Conservation (phyloP, 2,329 filamentous ascomycete genomes). For the Cercospora citrullina region DNA sequence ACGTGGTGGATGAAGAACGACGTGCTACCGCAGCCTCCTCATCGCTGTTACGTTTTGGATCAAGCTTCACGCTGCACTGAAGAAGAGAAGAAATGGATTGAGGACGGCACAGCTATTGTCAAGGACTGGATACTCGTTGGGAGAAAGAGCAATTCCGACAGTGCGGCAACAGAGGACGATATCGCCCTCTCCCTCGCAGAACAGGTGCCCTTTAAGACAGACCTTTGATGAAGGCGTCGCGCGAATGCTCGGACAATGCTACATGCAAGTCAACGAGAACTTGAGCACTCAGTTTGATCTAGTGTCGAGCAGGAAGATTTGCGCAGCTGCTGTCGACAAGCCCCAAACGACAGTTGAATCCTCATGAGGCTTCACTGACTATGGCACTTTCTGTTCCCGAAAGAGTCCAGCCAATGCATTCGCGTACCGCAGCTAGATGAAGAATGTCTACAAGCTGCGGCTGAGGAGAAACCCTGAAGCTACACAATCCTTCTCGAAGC, state of each 20-base stretch:
- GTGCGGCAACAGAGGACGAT: too few relatives aligned
- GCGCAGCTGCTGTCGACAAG: background rate
- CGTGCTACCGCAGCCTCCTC: slow-evolving; percentile 30
- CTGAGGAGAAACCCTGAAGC: slow-evolving; percentile 8
- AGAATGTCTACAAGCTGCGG: background rate
- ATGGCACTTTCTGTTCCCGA: background rate
- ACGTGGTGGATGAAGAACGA: slow-evolving; percentile 39
- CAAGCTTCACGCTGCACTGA: slow-evolving; percentile 27
- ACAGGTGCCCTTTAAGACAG: slow-evolving; percentile 1
- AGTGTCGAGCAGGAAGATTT: background rate
- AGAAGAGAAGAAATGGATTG: slow-evolving; percentile 35
- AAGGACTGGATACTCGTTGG: slow-evolving; percentile 38
- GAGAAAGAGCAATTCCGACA: slow-evolving; percentile 6
- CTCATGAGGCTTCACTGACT: background rate
- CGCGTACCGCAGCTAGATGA: background rate
- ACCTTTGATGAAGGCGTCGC: background rate
- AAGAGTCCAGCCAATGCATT: background rate
- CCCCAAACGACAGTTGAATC: background rate
- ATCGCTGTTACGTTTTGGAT: slow-evolving; percentile 33
- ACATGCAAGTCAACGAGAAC: background rate
- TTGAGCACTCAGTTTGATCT: background rate
- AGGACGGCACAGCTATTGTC: slow-evolving; percentile 35
- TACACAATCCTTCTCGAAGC: slow-evolving; percentile 11
- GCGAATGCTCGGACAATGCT: background rate
- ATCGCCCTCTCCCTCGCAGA: background rate